Conservation (phyloP, 768 basidiomycete genomes). For the Rickenella mellea region DNA sequence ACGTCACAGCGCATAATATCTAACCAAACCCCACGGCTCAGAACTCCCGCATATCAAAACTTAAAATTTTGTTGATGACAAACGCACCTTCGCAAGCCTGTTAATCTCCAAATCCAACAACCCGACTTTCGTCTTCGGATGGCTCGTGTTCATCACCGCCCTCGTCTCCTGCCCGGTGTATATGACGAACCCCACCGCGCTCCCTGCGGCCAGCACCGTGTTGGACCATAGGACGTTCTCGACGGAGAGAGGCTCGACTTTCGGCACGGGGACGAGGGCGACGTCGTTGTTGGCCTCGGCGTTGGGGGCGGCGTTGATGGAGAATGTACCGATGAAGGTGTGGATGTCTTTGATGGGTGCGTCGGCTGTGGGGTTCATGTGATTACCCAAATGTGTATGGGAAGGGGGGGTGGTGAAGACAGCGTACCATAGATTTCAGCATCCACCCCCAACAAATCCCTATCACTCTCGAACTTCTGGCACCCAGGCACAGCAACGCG, state of each 20-base stretch:
- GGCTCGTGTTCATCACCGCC: conserved; percentile 98
- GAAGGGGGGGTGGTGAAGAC: conserved; percentile 7
- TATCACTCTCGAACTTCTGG: conserved; percentile 56
- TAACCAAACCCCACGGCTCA: conserved; percentile 18
- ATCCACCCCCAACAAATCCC: conserved; percentile 48
- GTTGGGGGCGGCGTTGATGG: conserved; percentile 43
- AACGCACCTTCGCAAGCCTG: conserved; percentile 77
- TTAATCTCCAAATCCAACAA: conserved; percentile 92
- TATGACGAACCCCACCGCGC: conserved; percentile 84
- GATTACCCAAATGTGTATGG: conserved; percentile 2
- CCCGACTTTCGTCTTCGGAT: conserved; percentile 92
- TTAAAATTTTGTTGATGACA: not conserved
- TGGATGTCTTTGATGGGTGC: conserved; percentile 96
- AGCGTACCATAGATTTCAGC: conserved; percentile 83
- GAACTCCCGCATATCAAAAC: not conserved
- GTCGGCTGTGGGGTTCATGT: conserved; percentile 49
- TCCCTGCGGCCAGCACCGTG: conserved; percentile 92
- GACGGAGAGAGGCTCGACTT: conserved; percentile 79
- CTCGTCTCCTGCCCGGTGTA: conserved; percentile 94
- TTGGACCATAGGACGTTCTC: conserved; percentile 97
- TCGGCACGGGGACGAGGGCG: conserved; percentile 28
- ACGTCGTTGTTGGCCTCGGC: conserved; percentile 17
- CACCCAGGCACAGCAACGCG: conserved; percentile 80
- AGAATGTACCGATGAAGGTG: conserved; percentile 88
- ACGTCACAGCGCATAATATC: conserved; percentile 93